These are phyloP conservation scores for Teratosphaeria viscida DNA, from an alignment of 2,329 filamentous ascomycete genomes.

Conservation along the genomic window DNA sequence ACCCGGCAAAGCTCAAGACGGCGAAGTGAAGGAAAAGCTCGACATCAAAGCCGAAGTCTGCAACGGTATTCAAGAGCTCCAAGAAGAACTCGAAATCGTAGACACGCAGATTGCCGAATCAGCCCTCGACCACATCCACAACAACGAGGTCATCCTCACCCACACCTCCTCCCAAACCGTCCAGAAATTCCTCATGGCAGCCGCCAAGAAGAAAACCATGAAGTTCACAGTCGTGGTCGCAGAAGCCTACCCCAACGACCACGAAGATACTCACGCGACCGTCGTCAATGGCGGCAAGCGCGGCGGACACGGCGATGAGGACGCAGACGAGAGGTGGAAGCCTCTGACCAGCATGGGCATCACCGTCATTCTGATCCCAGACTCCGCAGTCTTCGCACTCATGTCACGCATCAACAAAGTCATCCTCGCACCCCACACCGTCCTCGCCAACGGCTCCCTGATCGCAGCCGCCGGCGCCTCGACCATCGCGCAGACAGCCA, in stretches of 20 bases:
- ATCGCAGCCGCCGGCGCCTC: constrained; percentile 76
- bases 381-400: constrained; percentile 78
- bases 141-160: constrained; percentile 83
- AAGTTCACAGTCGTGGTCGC: constrained; percentile 86
- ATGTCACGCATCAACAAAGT: constrained; percentile 96
- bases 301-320: constrained; percentile 29
- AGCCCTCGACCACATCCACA: constrained; percentile 84
- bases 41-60: constrained; percentile 84
- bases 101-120: constrained; percentile 87
- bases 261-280: constrained; percentile 51
- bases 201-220: constrained; percentile 60
- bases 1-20: constrained; percentile 25
- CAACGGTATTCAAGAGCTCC: constrained; percentile 87
- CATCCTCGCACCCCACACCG: constrained; percentile 74
- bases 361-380: constrained; percentile 71
- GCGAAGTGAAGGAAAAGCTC: constrained; percentile 30
- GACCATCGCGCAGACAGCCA: constrained; percentile 74
- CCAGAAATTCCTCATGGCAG: constrained; percentile 78
- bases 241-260: constrained; percentile 60
- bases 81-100: constrained; percentile 86
- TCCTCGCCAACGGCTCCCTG: constrained; percentile 79
- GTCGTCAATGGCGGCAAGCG: constrained; percentile 45
- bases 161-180: constrained; percentile 79
- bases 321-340: constrained; percentile 56
- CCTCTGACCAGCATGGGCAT: constrained; percentile 68